These are phyloP conservation scores for Hanseniaspora sp. DNA, from an alignment of 1,139 yeast species.

Conservation along the genomic window DNA sequence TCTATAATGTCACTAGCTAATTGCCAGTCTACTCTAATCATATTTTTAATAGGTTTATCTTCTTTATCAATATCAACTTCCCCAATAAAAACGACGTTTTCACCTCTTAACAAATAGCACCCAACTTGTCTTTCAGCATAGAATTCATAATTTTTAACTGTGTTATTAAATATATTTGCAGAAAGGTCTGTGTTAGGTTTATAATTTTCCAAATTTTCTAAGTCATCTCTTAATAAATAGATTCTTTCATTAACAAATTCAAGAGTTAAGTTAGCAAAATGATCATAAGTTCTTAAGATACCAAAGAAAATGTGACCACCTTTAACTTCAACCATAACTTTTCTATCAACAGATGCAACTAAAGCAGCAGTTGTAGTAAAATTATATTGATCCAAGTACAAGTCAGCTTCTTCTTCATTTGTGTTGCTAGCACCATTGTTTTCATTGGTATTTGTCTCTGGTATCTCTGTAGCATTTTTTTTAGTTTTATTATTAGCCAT, in stretches of 20 bases:
- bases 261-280: conserved; percentile 80
- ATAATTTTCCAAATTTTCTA: conserved; percentile 13
- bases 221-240: conserved; percentile 42
- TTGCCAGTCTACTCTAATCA: conserved; percentile 49
- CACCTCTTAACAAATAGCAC: conserved; percentile 87
- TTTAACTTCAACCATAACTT: conserved; percentile 62
- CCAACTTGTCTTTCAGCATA: conserved; percentile 74
- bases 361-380: conserved; percentile 96
- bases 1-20: conserved; percentile 43
- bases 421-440: conserved; percentile 24
- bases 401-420: conserved; percentile 32
- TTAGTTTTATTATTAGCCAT: neutral
- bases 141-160: conserved; percentile 6
- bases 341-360: conserved; percentile 83
- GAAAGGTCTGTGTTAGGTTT: conserved; percentile 1
- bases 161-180: conserved; percentile 19
- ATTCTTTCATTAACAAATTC: conserved; percentile 87
- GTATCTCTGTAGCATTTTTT: conserved; percentile 15
- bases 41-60: conserved; percentile 53
- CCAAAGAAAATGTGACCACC: conserved; percentile 89
- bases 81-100: conserved; percentile 90
- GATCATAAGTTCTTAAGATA: conserved; percentile 88
- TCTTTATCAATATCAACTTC: conserved; percentile 86
- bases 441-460: neutral
- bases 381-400: conserved; percentile 50